Percentiles rank a stretch among this genome's conserved stretches.
These are phyloP conservation scores for Trichoderma sp. DNA, from an alignment of 2,329 filamentous ascomycete genomes.

Conservation along the genomic window DNA sequence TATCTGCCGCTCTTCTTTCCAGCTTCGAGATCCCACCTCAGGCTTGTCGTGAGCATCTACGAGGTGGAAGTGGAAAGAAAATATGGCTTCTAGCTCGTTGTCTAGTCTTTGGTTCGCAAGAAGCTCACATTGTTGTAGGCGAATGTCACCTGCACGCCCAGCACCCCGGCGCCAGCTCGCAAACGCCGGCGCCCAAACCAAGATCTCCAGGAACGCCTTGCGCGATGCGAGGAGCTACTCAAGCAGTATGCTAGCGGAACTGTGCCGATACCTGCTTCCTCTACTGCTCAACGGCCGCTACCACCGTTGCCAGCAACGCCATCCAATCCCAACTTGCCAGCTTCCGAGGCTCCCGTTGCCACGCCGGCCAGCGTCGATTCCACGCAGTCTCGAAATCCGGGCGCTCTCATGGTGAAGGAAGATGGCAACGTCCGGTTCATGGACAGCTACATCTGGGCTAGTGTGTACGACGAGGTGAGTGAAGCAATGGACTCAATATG, in stretches of 20 bases:
- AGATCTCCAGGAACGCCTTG: constrained; percentile 62
- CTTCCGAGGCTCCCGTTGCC: constrained; percentile 34
- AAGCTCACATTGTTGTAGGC: constrained; percentile 45
- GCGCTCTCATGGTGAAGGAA: constrained; percentile 58
- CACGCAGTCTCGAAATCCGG: constrained; percentile 47
- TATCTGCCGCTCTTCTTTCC: background rate
- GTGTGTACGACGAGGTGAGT: constrained; percentile 59
- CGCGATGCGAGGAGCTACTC: constrained; percentile 60
- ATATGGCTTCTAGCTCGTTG: background rate
- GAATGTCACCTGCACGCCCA: constrained; percentile 61
- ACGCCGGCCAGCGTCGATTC: constrained; percentile 38
- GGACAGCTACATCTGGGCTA: constrained; percentile 58
- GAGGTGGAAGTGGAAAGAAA: background rate
- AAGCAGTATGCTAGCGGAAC: constrained; percentile 57
- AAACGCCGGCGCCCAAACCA: constrained; percentile 63
- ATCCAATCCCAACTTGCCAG: constrained; percentile 22
- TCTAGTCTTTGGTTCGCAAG: constrained; percentile 3
- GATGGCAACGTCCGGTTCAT: constrained; percentile 60
- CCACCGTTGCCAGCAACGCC: constrained; percentile 28
- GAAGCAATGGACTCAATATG: background rate
- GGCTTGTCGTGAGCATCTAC: background rate
- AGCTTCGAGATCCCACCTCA: background rate
- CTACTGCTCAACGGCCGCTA: constrained; percentile 30
- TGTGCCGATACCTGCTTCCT: constrained; percentile 36
- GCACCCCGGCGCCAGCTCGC: constrained; percentile 61